Evolutionary conservation across 805 yeast species (phyloP).

Genomic region (Candida alai): DNA sequence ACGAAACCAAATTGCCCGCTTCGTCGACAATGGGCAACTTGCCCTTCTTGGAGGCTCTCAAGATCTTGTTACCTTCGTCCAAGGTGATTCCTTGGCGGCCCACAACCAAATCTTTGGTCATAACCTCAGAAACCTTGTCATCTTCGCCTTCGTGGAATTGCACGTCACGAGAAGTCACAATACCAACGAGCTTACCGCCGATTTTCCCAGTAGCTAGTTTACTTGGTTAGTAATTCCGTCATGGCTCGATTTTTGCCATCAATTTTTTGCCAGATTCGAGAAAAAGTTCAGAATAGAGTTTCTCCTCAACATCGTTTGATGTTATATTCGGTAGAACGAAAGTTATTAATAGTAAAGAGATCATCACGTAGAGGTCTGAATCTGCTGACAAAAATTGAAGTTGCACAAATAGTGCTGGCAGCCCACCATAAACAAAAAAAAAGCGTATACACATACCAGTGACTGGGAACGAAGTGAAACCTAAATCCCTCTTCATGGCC

Average conservation of each 20-base stretch:
- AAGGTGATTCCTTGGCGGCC: constrained; percentile 80
- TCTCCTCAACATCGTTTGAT: constrained; percentile 97
- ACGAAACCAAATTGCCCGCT: constrained; percentile 71
- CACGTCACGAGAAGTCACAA: constrained; percentile 93
- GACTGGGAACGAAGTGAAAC: constrained; percentile 98
- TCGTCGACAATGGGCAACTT: constrained; percentile 90
- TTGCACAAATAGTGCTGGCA: too few relatives aligned
- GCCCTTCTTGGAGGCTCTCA: constrained; percentile 94
- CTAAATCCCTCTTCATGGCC: constrained; percentile 63
- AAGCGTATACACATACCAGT: constrained; percentile 77
- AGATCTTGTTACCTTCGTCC: constrained; percentile 82
- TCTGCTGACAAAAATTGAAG: neutral
- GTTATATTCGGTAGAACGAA: constrained; percentile 97
- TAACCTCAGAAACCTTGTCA: constrained; percentile 65
- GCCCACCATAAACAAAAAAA: constrained; percentile 7
- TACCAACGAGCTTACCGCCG: constrained; percentile 90
- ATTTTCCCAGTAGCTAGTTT: constrained; percentile 72
- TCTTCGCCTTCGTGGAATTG: constrained; percentile 83
- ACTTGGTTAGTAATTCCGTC: constrained; percentile 28
- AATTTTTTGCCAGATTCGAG: neutral
- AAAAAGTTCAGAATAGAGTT: constrained; percentile 19
- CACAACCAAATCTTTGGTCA: constrained; percentile 87
- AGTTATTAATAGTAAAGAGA: constrained; percentile 60
- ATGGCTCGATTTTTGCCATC: too few relatives aligned
- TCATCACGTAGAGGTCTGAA: constrained; percentile 45